Evolutionary conservation across 2,329 filamentous ascomycete species (phyloP), one percentile per base, ranked within the genome.

Genomic region (Alternaria gaisen): DNA sequence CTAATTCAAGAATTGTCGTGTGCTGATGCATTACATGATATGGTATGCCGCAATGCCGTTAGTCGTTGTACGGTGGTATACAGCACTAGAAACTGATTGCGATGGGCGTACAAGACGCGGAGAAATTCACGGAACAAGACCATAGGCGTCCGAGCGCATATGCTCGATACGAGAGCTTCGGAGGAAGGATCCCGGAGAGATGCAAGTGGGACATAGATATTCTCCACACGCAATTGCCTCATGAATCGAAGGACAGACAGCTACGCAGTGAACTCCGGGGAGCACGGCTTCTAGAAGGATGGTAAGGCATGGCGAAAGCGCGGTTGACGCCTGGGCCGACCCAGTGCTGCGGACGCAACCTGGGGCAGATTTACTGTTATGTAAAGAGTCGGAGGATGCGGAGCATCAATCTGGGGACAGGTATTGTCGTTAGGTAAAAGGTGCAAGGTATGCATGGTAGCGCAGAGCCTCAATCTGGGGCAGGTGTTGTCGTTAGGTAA

Each of bases 311-410:
- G n/a, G 9, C 26, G 4, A 36, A 50, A 20, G 44, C 47, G 32
- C 24, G 48, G 10, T n/a, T 40, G 40, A 46, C 41, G 41, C 56
- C 41, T 34, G 41, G 56, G 41, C 40, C 24, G 56, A 54, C 56
- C 56, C 56, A 41, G 50, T 54, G 56, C 41, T 54, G 42, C 20
- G 56, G 56, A 47, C 32, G 50, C 50, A n/a, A 54, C 34, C 56
- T 54, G 56, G 56, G 56, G 56, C 50, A 54, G 41, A 41, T 47
- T 58, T 58, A 41, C 56, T 58, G 42, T 58, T 58, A 54, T 41
- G 41, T 34, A 54, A 58, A 53, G 32, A 32, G 2, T 53, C 24
- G 40, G 32, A 43, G n/a, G 40, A 53, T 41, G 56, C 24, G 41
- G 32, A 54, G 41, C 24, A 24, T 40, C 56, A 54, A 42, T 54